Evolutionary conservation across 2,329 filamentous ascomycete genomes (phyloP), one percentile per base, ranked within the genome.

Genomic region (Dendrostoma leiphaemia): DNA sequence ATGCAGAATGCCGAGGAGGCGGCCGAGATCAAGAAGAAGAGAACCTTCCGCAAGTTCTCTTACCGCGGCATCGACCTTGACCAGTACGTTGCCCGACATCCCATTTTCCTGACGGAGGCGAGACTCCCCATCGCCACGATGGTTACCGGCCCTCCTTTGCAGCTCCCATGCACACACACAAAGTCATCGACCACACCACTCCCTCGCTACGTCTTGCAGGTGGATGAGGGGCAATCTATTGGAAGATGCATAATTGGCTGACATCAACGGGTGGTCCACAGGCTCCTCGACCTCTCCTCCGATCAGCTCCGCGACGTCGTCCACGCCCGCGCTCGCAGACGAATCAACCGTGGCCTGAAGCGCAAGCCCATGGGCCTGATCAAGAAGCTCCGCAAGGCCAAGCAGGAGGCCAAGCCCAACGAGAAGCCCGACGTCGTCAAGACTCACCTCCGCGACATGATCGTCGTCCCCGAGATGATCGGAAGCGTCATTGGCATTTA

Each of bases 321-420:
- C 73, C 94, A 99, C 84, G 94, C 94, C 73, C 94, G 94, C 77
- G 94, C 94, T 75, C 93, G 94, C 76, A 88, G 94, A 79, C 87
- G 95, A 77, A 97, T 99, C 89, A 97, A 97, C 89, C 93, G 94
- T 68, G 94, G 94, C 72, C 89, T 99, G 72, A 99, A 97, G 90
- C 92, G 94, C 84, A 96, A 96, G 85, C 94, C 94, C 71, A 97
- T 99, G 94, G 94, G 94, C 71, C 84, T 99, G 73, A 97, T 99
- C 88, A 97, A 97, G 91, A 99, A 99, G 88, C 91, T 99, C 72
- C 93, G 94, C 78, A 97, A 97, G 86, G 89, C 94, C 68, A 97
- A 97, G 89, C 91, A 96, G 81, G 91, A 96, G 83, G 92, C 92
- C 70, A 91, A 90, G 83, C 94, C 94, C 75, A 99, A 99, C 82